phyloP scores from a whole-genome alignment of 306 rosid species.

The Acacia acuminata region DNA sequence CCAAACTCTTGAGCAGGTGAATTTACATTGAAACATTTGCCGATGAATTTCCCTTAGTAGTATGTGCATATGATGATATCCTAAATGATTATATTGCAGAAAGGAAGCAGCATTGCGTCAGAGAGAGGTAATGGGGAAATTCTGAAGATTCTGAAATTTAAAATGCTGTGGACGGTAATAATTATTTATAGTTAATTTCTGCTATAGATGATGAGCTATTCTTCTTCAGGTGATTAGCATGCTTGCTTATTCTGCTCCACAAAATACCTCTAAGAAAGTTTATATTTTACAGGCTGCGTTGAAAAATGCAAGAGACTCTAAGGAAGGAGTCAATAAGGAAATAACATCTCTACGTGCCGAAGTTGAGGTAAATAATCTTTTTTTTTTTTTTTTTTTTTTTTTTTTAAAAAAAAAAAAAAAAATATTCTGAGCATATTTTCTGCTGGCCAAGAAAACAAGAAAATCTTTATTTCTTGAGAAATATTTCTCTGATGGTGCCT shows the following conservation, averaged over 20 bases:
- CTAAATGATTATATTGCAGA: constrained; percentile 51
- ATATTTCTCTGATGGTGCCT: constrained; percentile 12
- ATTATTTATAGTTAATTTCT: constrained; percentile 21
- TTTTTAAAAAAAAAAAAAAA: no score
- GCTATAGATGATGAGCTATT: constrained; percentile 16
- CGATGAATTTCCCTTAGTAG: constrained; percentile 26
- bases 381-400: background rate
- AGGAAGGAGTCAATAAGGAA: constrained; percentile 67
- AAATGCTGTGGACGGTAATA: constrained; percentile 21
- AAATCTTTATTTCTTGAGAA: constrained; percentile 2
- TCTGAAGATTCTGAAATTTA: constrained; percentile 24
- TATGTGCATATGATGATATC: constrained; percentile 31
- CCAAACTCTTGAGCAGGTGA: constrained; percentile 97
- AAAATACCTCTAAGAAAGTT: constrained; percentile 22
- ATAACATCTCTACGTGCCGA: constrained; percentile 61
- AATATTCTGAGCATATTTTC: constrained; percentile 13
- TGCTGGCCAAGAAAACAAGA: background rate
- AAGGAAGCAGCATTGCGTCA: constrained; percentile 90
- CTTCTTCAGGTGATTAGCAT: constrained; percentile 25
- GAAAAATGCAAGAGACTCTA: constrained; percentile 71
- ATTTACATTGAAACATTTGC: constrained; percentile 38
- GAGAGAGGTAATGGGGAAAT: constrained; percentile 72
- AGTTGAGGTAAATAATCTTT: constrained; percentile 50
- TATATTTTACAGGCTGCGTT: constrained; percentile 73
- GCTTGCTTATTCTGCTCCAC: constrained; percentile 18